Evolutionary conservation across 1,284 basidiomycete species (phyloP).

Genomic region (Pterula multifida): DNA sequence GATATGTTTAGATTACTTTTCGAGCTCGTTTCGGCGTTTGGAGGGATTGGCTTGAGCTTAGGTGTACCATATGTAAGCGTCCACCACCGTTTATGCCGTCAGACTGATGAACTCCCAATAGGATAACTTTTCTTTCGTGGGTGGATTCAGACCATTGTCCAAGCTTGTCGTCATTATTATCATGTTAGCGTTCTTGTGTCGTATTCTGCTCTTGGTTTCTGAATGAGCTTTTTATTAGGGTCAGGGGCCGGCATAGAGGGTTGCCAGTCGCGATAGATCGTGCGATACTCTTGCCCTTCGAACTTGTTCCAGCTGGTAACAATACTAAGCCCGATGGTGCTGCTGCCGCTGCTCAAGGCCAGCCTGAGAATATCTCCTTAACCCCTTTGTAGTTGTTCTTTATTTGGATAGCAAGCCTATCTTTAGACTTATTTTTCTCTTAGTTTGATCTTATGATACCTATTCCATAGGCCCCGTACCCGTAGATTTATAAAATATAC

Average conservation of each 20-base stretch:
- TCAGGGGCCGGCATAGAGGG: conserved; percentile 65
- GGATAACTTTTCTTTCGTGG: conserved; percentile 52
- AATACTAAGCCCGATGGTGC: too few relatives aligned
- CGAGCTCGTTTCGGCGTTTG: conserved; percentile 56
- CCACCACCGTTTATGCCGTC: background rate
- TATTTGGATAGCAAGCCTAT: too few relatives aligned
- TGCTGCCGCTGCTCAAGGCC: too few relatives aligned
- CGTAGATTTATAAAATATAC: too few relatives aligned
- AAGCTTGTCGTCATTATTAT: conserved; percentile 66
- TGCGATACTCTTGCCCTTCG: conserved; percentile 39
- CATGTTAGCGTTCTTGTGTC: conserved; percentile 36
- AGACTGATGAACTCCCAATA: conserved; percentile 13
- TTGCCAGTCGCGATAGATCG: conserved; percentile 63
- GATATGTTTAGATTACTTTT: conserved; percentile 53
- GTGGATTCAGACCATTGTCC: conserved; percentile 52
- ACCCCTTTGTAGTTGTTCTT: too few relatives aligned
- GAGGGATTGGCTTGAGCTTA: conserved; percentile 63
- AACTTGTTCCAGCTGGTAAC: conserved; percentile 21
- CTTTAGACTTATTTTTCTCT: too few relatives aligned
- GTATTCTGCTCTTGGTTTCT: too few relatives aligned
- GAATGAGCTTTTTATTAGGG: conserved; percentile 16
- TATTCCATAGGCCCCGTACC: too few relatives aligned
- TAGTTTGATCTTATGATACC: too few relatives aligned
- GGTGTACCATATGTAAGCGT: conserved; percentile 44
- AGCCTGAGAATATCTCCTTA: too few relatives aligned